phyloP scores from a whole-genome alignment of 768 basidiomycete species.

The Krasilnikovozyma curviuscula region DNA sequence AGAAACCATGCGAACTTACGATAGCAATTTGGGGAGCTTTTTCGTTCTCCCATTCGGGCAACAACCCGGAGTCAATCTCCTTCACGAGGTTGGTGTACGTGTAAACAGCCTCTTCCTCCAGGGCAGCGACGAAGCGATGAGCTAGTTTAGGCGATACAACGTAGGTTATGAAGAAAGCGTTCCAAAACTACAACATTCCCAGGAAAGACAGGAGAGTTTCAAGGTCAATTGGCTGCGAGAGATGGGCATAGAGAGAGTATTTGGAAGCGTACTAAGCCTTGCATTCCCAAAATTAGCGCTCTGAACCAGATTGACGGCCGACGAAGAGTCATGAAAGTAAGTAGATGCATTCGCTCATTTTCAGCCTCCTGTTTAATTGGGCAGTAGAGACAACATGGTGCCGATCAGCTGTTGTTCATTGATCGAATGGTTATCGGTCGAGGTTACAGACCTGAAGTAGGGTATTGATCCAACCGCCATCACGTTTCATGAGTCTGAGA shows the following conservation, averaged over 20 bases:
- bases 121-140: conserved; percentile 19
- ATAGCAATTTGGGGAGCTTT: conserved; percentile 7
- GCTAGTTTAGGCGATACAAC: conserved; percentile 24
- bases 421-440: not conserved
- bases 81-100: conserved; percentile 75
- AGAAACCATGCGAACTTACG: not conserved
- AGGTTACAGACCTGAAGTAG: conserved; percentile 41
- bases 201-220: no score
- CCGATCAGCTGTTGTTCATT: no score
- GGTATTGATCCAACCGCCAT: conserved; percentile 72
- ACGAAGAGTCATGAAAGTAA: conserved; percentile 89
- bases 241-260: not conserved
- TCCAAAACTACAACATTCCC: no score
- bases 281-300: conserved; percentile 63
- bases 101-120: conserved; percentile 80
- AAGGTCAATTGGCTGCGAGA: not conserved
- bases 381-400: not conserved
- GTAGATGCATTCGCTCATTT: conserved; percentile 90
- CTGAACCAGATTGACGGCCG: conserved; percentile 66
- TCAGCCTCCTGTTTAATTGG: conserved; percentile 40
- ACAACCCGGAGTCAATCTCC: conserved; percentile 39
- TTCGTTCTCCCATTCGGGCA: conserved; percentile 36
- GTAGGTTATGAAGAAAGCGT: conserved; percentile 45
- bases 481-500: conserved; percentile 51
- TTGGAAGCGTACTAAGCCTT: conserved; percentile 49